Base-by-base conservation (phyloP, 23 red algal species). In the Gracilaria caudata region DNA sequence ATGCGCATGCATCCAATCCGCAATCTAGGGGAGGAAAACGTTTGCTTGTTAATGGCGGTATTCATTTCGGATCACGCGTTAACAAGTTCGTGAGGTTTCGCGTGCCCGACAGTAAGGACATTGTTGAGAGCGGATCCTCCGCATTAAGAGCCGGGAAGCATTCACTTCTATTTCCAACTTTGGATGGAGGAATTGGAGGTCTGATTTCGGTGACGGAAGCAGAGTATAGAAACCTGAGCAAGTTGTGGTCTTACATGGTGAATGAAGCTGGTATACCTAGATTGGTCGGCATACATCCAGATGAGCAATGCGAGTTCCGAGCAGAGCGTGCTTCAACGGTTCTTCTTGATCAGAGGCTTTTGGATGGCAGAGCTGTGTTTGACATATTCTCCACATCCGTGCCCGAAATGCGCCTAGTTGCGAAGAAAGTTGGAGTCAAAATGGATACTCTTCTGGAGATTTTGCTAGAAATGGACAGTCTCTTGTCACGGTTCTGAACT, bases 21-120 rank as follows among this genome's bases (percentile, higher is more conserved):
- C 92, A 98, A 64, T 93, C 93, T 7, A 84, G 86, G 63, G 96
- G 96, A 28, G 96, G 96, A 7, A 93, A 84, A 54, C 93, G 94
- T 0, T 65, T 98, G 49, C 83, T 95, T n/a, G 49, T 85, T 21
- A 91, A 95, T 38, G 92, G 92, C 1, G 92, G 78, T 16, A 34
- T 95, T n/a, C 82, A 95, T 56, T 57, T 93, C 35, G 96, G 96
- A 47, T 80, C 92, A 45, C 58, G 92, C n/a, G 81, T 93, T 35
- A 98, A 95, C 57, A 79, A 80, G 21, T 78, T 98, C 32, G 54
- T 80, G 28, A 86, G 96, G 34, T 59, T 95, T 68, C 56, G 93
- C 47, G 51, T 78, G 63, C 77, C 81, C 5, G 79, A 90, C 47
- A 46, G 44, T 49, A 83, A 75, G 53, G 23, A 49, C 30, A 51